Evolutionary conservation across 1,139 yeast genomes (phyloP).

Genomic region (Wickerhamomyces sp.): DNA sequence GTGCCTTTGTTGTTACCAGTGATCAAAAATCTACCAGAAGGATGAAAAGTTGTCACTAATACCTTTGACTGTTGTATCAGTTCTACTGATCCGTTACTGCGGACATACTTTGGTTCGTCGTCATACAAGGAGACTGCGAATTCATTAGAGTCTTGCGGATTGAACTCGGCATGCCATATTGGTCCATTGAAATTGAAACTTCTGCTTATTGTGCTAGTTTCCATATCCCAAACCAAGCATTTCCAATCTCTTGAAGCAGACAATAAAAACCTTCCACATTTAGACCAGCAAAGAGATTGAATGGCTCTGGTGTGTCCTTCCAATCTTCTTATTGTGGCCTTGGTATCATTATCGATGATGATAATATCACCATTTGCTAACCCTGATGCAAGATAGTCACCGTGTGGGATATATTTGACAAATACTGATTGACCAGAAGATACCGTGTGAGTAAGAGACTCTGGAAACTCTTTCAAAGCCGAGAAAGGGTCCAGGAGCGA

Average conservation of each 20-base stretch:
- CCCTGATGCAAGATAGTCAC: conserved; percentile 89
- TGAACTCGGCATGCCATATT: conserved; percentile 62
- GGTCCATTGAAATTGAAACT: conserved; percentile 60
- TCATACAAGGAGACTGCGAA: conserved; percentile 46
- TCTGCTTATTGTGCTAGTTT: conserved; percentile 36
- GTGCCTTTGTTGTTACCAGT: conserved; percentile 81
- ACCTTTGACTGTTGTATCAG: conserved; percentile 25
- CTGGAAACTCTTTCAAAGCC: conserved; percentile 90
- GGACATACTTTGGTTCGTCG: conserved; percentile 33
- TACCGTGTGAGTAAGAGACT: conserved; percentile 63
- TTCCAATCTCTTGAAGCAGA: conserved; percentile 85
- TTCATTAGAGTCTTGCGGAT: conserved; percentile 51
- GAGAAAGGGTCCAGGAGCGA: conserved; percentile 90
- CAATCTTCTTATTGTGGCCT: conserved; percentile 42
- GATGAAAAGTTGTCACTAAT: conserved; percentile 27
- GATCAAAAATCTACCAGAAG: conserved; percentile 36
- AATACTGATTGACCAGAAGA: conserved; percentile 70
- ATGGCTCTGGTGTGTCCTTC: conserved; percentile 69
- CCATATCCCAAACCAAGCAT: conserved; percentile 76
- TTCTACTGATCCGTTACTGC: conserved; percentile 23
- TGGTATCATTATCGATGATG: conserved; percentile 71
- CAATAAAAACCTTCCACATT: conserved; percentile 63
- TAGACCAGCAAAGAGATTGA: conserved; percentile 76
- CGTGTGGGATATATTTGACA: conserved; percentile 66
- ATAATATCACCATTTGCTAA: conserved; percentile 73